Conservation (phyloP, 208 protist species). For the Leishmania lainsoni region DNA sequence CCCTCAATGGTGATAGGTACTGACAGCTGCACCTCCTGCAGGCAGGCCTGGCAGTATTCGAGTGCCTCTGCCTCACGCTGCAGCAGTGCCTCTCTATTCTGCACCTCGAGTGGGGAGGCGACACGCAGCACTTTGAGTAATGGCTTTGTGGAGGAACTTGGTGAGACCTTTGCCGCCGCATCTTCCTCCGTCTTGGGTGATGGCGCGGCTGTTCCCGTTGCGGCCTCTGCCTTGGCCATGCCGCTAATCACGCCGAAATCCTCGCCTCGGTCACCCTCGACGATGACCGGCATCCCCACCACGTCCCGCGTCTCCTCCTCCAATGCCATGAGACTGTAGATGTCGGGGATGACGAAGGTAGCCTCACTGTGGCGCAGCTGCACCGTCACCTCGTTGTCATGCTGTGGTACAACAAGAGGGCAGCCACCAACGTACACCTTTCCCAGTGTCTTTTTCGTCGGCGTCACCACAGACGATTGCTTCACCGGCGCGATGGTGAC, state of each 20-base stretch:
- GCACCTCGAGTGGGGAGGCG: constrained; percentile 54
- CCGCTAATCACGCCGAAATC: constrained; percentile 68
- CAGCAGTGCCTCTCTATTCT: constrained; percentile 40
- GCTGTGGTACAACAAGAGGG: constrained; percentile 49
- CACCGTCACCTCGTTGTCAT: constrained; percentile 63
- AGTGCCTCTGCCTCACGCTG: constrained; percentile 64
- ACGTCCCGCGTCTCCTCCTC: constrained; percentile 47
- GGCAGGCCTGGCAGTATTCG: constrained; percentile 49
- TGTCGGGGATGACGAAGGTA: constrained; percentile 53
- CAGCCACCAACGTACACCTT: constrained; percentile 61
- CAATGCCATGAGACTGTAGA: constrained; percentile 44
- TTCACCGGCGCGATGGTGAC: not conserved
- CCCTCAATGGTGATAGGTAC: constrained; percentile 69
- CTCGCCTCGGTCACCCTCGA: constrained; percentile 85
- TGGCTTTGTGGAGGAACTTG: not conserved
- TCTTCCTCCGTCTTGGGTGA: constrained; percentile 28
- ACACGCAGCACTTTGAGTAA: constrained; percentile 56
- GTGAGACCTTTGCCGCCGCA: not conserved
- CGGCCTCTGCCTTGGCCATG: constrained; percentile 14
- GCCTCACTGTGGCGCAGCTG: constrained; percentile 50
- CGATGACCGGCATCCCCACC: constrained; percentile 63
- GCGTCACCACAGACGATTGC: not conserved
- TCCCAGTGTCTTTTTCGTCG: constrained; percentile 34
- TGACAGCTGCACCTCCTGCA: constrained; percentile 50
- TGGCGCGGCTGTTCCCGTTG: not conserved